Base-by-base conservation (phyloP, 208 protist genomes). In the Jaenimonas drosophilae region DNA sequence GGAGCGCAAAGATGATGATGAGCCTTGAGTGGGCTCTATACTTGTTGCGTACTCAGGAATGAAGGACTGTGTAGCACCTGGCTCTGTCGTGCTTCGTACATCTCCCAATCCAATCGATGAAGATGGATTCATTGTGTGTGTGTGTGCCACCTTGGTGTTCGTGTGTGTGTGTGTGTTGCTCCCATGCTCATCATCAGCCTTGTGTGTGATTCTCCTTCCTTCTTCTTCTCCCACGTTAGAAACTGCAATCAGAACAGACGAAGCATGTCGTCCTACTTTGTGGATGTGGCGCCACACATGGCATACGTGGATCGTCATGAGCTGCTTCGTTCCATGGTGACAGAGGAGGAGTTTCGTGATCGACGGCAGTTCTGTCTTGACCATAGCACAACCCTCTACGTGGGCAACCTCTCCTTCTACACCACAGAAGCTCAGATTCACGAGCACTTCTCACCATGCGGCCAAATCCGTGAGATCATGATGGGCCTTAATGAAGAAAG, bases 401-500 rank as follows among this genome's bases (percentile, higher is more conserved):
- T 99, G 1, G 97, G 97, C 21, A 99, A 99, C 73, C 55, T 99
- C 0, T 96, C 94, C 21, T 98, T 97, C 65, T 98, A 94, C 75
- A 99, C 97, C n/a, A 96, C 80, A 0, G 98, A 99, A 64, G 78
- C 88, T 36, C 97, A 99, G 60, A 65, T 99, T 29, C 79, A 94
- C 51, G 81, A 85, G 47, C 70, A 99, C 55, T 99, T 99, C 64
- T 43, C 63, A 4, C 49, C 77, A 16, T 88, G 65, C 59, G 98
- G 98, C 16, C 82, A 90, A 17, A 75, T 99, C 19, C 94, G 97
- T 27, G 88, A 97, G 29, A 74, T 99, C 26, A 85, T 99, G 12
- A 98, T 99, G 94, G 98, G 98, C 23, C 74, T 99, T 14, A 96
- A 98, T 55, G 76, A 95, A 19, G 33, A 69, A 5, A 88, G 73